phyloP scores from a whole-genome alignment of 2,329 filamentous ascomycete genomes.

The Metarhizium rileyi region DNA sequence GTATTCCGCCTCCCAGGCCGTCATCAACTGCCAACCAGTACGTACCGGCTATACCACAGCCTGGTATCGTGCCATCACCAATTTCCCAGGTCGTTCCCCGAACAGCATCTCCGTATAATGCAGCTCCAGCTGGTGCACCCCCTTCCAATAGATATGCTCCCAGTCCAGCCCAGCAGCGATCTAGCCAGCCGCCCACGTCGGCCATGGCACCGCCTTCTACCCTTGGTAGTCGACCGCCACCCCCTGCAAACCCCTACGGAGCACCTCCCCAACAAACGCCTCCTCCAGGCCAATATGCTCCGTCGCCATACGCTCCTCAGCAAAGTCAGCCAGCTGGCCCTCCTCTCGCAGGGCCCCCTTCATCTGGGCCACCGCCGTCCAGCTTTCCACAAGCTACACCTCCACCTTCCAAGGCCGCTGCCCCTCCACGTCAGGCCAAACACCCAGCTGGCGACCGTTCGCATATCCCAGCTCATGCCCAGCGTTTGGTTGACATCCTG shows the following conservation, averaged over 20 bases:
- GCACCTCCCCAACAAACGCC: conserved; percentile 37
- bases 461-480: conserved; percentile 71
- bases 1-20: conserved; percentile 47
- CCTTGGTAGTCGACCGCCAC: conserved; percentile 30
- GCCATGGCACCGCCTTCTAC: conserved; percentile 30
- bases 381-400: conserved; percentile 26
- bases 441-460: conserved; percentile 80
- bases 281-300: conserved; percentile 23
- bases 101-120: conserved; percentile 78
- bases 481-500: conserved; percentile 72
- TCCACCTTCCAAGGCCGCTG: conserved; percentile 36
- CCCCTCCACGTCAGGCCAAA: conserved; percentile 47
- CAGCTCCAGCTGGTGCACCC: conserved; percentile 61
- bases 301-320: conserved; percentile 26
- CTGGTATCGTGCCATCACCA: conserved; percentile 53
- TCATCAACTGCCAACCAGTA: conserved; percentile 50
- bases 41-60: conserved; percentile 44
- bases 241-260: conserved; percentile 33
- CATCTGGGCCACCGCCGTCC: conserved; percentile 21
- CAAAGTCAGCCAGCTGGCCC: conserved; percentile 30
- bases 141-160: conserved; percentile 69
- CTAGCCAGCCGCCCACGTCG: conserved; percentile 31
- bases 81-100: conserved; percentile 54
- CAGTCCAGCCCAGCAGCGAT: conserved; percentile 45
- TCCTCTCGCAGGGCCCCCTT: conserved; percentile 29